Conservation (phyloP, 441 rosid genomes). For the Erysimum cheiri region DNA sequence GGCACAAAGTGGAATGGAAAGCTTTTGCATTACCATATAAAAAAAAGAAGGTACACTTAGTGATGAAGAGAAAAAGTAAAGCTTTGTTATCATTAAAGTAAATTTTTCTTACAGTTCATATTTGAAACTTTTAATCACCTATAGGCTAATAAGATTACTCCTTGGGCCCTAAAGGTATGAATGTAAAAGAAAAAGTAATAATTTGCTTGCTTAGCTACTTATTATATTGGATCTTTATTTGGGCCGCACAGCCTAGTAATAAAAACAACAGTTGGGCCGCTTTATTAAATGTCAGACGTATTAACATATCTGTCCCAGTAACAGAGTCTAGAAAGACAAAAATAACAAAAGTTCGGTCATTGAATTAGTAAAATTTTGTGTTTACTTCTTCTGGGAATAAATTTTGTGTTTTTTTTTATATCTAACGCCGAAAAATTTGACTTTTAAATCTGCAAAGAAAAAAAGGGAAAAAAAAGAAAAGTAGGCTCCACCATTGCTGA, state of each 20-base stretch:
- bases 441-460: neutral
- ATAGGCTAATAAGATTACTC: neutral
- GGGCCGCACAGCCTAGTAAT: neutral
- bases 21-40: slow-evolving; percentile 40
- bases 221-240: neutral
- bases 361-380: neutral
- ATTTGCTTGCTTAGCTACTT: neutral
- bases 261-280: neutral
- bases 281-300: neutral
- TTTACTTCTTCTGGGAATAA: too few relatives aligned
- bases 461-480: neutral
- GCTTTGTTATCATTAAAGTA: slow-evolving; percentile 10
- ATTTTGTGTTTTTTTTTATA: too few relatives aligned
- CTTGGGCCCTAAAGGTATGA: neutral
- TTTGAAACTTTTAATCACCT: neutral
- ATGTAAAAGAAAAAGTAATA: neutral
- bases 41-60: slow-evolving; percentile 23
- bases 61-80: slow-evolving; percentile 10
- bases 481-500: slow-evolving; percentile 20
- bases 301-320: neutral
- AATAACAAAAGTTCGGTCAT: neutral
- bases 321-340: neutral
- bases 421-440: slow-evolving; percentile 18
- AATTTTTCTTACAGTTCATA: neutral
- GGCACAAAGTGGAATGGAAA: slow-evolving; percentile 35